Evolutionary conservation across 2,329 filamentous ascomycete species (phyloP), one percentile per base, ranked within the genome.

Genomic region (Fusarium sp.): DNA sequence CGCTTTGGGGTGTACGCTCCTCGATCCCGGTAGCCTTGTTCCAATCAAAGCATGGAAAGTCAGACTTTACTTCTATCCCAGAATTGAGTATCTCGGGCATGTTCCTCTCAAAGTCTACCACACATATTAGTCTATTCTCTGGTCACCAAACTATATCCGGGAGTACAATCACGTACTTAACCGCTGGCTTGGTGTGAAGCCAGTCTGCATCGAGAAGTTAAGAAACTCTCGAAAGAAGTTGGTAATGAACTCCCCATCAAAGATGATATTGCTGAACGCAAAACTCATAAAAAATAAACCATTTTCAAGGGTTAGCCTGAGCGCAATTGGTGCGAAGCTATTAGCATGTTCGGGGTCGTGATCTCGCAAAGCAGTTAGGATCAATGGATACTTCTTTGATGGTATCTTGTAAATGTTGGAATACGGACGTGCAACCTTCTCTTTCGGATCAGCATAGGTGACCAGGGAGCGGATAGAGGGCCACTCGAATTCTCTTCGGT

Each of bases 211-310:
- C 11, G 45, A 27, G 23, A 3, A 68, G 32, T 22, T 44, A 13
- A 64, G 32, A 23, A 70, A 73, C 27, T 53, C 27, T 17, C 40
- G 19, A 20, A 73, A 59, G 60, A 72, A 72, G 41, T 70, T 67
- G n/a, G 61, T 48, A 10, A 71, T 67, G 17, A 56, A 67, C 30
- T 62, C 52, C 14, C 40, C 54, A n/a, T 73, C 71, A 23, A 72
- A 73, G 4, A 72, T 50, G 44, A 43, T 45, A 27, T 67, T 48
- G 32, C 62, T 64, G 33, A 73, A 62, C 6, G 67, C 48, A 47
- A 72, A 73, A 5, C 65, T 64, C 23, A 73, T 35, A 33, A 70
- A 40, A 11, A 71, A 7, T 10, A 40, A 23, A 7, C 64, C 63
- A 1, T 43, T 33, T 3, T 25, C 17, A 19, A 70, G 39, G 6